Conservation (phyloP, 306 rosid species). For the Malus orientalis region DNA sequence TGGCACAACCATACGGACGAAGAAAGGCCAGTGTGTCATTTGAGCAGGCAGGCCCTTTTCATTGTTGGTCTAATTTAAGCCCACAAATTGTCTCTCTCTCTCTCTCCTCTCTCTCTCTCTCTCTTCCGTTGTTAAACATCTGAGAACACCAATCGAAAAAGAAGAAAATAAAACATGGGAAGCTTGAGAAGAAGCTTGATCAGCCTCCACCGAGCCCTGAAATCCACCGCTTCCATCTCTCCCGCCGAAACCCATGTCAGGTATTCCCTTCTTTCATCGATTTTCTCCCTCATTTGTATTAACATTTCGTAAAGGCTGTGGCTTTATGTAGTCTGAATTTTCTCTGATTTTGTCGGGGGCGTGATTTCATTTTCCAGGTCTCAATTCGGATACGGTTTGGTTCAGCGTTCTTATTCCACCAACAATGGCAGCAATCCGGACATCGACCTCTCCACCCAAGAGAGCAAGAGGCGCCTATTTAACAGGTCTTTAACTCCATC, state of each 20-base stretch:
- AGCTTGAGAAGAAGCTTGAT: conserved; percentile 32
- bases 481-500: conserved; percentile 40
- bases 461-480: conserved; percentile 60
- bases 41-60: neutral
- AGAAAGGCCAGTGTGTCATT: conserved; percentile 7
- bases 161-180: conserved; percentile 25
- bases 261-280: conserved; percentile 12
- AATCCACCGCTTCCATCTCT: conserved; percentile 7
- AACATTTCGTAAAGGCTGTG: neutral
- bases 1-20: neutral
- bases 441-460: conserved; percentile 64
- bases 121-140: neutral
- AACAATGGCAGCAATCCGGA: conserved; percentile 10
- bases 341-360: neutral
- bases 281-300: neutral
- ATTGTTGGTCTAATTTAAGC: neutral
- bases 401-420: conserved; percentile 5
- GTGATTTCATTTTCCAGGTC: conserved; percentile 14
- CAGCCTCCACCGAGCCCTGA: conserved; percentile 26
- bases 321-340: neutral
- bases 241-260: conserved; percentile 10
- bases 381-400: neutral
- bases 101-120: neutral
- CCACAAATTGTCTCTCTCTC: neutral
- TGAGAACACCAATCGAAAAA: neutral